Evolutionary conservation across 192 early-diverging fungal genomes (phyloP), one percentile per base, ranked within the genome.

Genomic region (Phycomyces blakesleeanus): DNA sequence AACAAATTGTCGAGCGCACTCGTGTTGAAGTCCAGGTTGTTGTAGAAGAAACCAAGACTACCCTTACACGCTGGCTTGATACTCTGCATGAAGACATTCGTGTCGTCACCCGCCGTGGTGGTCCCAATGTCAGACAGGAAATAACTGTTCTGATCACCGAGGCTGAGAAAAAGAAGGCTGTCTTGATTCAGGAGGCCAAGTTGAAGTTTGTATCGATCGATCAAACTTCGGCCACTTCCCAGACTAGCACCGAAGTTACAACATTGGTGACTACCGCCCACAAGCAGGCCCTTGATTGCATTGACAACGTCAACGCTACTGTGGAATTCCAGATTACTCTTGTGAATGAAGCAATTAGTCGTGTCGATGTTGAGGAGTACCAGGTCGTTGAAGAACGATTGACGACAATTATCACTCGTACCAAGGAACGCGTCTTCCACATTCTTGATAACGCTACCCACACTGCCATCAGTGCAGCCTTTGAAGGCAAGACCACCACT

Each of bases 401-500:
- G 3, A 22, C 61, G 10, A 29, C 54, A 1, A 57, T 63, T 27
- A 15, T 69, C 21, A 20, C 9, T 22, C 67, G 67, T 39, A 57
- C 67, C 38, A 44, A 57, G 26, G n/a, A 69, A 18, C 59, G 59
- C 39, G 37, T 57, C 4, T 18, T 55, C 16, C 59, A 63, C 8
- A 51, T 53, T 16, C 38, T 69, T n/a, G 51, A 69, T n/a, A 29
- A 54, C 26, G 40, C 58, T 20, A 62, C 60, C 16, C 26, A 37
- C 6, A 21, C 51, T 37, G 60, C 67, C 9, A 51, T 69, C 12
- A 25, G 34, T 2, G 21, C 55, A 29, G 59, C 67, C 24, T 69
- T 69, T 27, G 59, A 69, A 63, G 60, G 67, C 25, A 69, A 69
- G 44, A 42, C 53, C 3, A 37, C 61, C 14, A 63, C 67, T n/a